Evolutionary conservation across 2,329 filamentous ascomycete genomes (phyloP).

Genomic region (Diplodia intermedia): DNA sequence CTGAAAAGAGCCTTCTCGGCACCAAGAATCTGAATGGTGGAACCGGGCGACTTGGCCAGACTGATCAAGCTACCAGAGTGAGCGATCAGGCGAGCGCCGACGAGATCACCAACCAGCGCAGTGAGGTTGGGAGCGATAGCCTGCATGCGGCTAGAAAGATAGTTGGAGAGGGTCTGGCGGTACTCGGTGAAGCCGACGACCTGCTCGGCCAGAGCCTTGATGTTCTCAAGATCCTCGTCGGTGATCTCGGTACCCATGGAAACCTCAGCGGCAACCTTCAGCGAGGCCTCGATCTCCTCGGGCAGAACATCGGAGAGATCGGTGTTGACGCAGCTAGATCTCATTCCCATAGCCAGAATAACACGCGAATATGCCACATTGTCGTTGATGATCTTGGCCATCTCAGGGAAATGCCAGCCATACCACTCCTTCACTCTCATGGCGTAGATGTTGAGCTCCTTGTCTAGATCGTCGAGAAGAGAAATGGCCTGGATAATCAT

Average conservation of each 20-base stretch:
- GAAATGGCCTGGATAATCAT: slow-evolving; percentile 98
- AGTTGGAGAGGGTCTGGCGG: slow-evolving; percentile 83
- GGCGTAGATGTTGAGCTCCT: slow-evolving; percentile 97
- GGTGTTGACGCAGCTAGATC: slow-evolving; percentile 75
- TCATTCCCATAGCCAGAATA: slow-evolving; percentile 87
- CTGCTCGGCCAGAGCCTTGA: slow-evolving; percentile 88
- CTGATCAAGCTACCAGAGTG: slow-evolving; percentile 94
- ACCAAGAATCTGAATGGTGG: slow-evolving; percentile 96
- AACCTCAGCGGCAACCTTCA: slow-evolving; percentile 94
- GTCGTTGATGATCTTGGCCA: slow-evolving; percentile 96
- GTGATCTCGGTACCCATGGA: slow-evolving; percentile 99
- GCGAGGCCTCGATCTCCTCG: slow-evolving; percentile 88
- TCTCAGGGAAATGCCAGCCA: slow-evolving; percentile 98
- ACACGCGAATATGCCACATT: slow-evolving; percentile 93
- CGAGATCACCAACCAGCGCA: slow-evolving; percentile 87
- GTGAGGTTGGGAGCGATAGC: slow-evolving; percentile 97
- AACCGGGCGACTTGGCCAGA: slow-evolving; percentile 92
- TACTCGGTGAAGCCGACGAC: slow-evolving; percentile 93
- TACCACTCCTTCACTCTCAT: slow-evolving; percentile 99
- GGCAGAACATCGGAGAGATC: slow-evolving; percentile 90
- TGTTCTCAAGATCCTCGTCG: slow-evolving; percentile 89
- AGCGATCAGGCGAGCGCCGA: slow-evolving; percentile 92
- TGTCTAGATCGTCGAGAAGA: slow-evolving; percentile 92
- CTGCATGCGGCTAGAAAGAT: slow-evolving; percentile 91
- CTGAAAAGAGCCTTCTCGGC: slow-evolving; percentile 99